Evolutionary conservation across 495 filamentous ascomycete genomes (phyloP), one percentile per base, ranked within the genome.

Genomic region (Podospora pseudocomata): DNA sequence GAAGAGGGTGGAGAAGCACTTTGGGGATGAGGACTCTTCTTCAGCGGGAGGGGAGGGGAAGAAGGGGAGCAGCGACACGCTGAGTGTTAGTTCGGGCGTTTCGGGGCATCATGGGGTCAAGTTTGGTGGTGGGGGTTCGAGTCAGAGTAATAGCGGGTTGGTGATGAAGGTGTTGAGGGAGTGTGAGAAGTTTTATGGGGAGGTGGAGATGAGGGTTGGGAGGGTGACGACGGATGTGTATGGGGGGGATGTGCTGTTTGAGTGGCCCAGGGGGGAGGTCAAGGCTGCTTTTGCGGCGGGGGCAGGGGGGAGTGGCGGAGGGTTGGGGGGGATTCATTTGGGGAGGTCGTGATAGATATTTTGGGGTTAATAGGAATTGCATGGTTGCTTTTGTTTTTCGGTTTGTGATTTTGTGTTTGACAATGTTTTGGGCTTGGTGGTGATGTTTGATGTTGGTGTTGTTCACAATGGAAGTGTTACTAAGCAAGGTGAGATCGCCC

Each of bases 1-100:
- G 76, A 96, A 95, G 80, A 85, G 94, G 32, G 91, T 98, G 4
- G 93, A 97, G 78, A 98, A 98, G 78, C 94, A 98, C 78, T 97
- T 97, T 79, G 92, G 91, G 26, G 92, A 95, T 57, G 91, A 88
- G 4, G 92, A 94, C 23, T 23, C 23, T 23, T 23, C 23, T 70
- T 92, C 94, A 70, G 53, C 28, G 30, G 39, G 86, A 84, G 44
- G 80, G 72, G 20, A 18, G 34, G 28, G 5, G 26, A 61, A 39
- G 32, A 65, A 60, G 57, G 23, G 23, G 23, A n/a, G 20, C 54
- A 64, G 55, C 28, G 53, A 7, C 27, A 60, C 44, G 9, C 20
- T 59, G 65, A 60, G 56, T 39, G 56, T 39, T 11, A 66, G 56
- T 26, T 30, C n/a, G 27, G 67, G 63, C 7, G 63, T 60, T n/a